Conservation (phyloP, 2,329 filamentous ascomycete genomes). For the Aspergillus costaricaensis region DNA sequence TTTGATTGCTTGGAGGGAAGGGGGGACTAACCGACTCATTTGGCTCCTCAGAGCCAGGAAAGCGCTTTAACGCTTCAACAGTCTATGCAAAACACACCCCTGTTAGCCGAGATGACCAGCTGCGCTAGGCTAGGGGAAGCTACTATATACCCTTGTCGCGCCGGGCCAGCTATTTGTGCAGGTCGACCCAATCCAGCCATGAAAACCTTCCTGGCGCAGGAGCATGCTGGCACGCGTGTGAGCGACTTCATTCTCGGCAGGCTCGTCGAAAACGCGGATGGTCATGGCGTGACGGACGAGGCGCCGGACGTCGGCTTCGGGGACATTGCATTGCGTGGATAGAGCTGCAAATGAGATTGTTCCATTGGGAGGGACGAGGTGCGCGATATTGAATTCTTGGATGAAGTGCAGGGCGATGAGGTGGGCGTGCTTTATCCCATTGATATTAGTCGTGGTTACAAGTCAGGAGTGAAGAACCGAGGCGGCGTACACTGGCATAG, state of each 20-base stretch:
- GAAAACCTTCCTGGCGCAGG: background rate
- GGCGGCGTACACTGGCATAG: background rate
- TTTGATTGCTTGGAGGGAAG: too few relatives aligned
- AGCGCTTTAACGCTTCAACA: too few relatives aligned
- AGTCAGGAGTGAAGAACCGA: background rate
- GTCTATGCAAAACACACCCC: background rate
- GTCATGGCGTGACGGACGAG: background rate
- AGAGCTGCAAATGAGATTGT: too few relatives aligned
- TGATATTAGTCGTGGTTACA: background rate
- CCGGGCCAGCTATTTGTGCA: background rate
- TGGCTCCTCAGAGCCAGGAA: too few relatives aligned
- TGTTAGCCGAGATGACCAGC: background rate
- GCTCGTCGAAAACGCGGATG: background rate
- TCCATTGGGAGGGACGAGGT: too few relatives aligned
- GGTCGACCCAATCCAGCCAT: too few relatives aligned
- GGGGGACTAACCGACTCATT: too few relatives aligned
- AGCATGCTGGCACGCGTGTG: background rate
- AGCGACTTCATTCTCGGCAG: background rate
- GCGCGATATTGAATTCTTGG: too few relatives aligned
- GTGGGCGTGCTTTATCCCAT: too few relatives aligned
- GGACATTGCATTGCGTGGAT: too few relatives aligned
- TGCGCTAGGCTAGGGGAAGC: background rate
- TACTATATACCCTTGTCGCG: background rate
- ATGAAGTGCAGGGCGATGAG: too few relatives aligned
- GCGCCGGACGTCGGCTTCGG: too few relatives aligned